Base-by-base conservation (phyloP, 1,284 basidiomycete genomes). In the Melampsora larici-populina region DNA sequence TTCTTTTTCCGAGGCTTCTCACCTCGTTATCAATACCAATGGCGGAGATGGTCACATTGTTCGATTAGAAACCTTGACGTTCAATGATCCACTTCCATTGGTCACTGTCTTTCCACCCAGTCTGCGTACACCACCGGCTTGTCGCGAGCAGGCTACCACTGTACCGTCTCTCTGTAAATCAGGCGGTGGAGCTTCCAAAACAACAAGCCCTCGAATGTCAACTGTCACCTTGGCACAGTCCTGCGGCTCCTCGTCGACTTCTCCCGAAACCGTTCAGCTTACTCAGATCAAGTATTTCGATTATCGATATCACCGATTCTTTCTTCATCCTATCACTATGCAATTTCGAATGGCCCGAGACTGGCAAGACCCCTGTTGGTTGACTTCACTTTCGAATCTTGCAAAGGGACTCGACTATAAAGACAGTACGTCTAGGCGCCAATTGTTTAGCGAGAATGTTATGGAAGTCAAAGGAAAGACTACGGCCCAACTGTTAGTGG, bases 401-500 rank as follows among this genome's bases (percentile, higher is more conserved):
- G 89, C 90, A 77, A 84, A 84, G 64, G 94, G 93, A 2, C 83
- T 96, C 5, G 84, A 85, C 29, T 85, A 86, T 78, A 79, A 82
- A 60, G 86, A 87, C 0, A 87, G 89, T 71, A 83, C 87, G 48
- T 92, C 96, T 80, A 88, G 95, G 33, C 82, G 86, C 26, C 86
- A 86, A 0, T 82, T 99, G 33, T 99, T 98, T 84, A 94, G 93
- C 4, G 85, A 86, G 40, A 99, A 99, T 82, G 86, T 91, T 70
- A 92, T 99, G 79, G 93, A 99, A 81, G 92, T 99, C 70, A 90
- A 92, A 81, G 92, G 89, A 18, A 97, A 97, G 84, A 90, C 92
- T 0, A 89, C 91, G 0, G 80, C 89, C n/a, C 87, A 89, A 31
- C 87, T 99, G 1, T 87, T 99, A 15, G 86, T 98, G 58, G 94